These are phyloP conservation scores for Pterocarpus macrocarpus DNA, from an alignment of 306 rosid genomes.

Conservation along the genomic window DNA sequence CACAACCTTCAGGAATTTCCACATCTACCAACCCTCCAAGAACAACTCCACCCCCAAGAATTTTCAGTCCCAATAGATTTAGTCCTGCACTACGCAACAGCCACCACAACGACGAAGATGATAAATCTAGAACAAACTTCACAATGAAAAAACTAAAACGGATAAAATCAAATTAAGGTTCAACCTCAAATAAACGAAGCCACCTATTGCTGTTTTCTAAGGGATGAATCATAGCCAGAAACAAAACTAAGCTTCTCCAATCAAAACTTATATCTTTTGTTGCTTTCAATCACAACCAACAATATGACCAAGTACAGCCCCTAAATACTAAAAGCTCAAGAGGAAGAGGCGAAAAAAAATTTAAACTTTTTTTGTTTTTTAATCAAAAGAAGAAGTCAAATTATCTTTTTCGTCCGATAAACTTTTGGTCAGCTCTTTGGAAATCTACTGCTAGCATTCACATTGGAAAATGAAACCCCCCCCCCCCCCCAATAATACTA, in stretches of 20 bases:
- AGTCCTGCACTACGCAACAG: slow-evolving; percentile 53
- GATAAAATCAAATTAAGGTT: slow-evolving; percentile 39
- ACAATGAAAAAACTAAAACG: slow-evolving; percentile 51
- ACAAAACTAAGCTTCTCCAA: slow-evolving; percentile 32
- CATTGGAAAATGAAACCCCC: slow-evolving; percentile 58
- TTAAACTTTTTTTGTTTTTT: not conserved
- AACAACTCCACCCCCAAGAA: slow-evolving; percentile 41
- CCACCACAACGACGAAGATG: slow-evolving; percentile 41
- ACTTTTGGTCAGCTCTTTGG: slow-evolving; percentile 53
- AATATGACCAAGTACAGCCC: slow-evolving; percentile 51
- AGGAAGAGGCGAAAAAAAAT: not conserved
- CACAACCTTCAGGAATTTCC: slow-evolving; percentile 68
- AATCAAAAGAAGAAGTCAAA: slow-evolving; percentile 52
- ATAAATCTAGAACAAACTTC: slow-evolving; percentile 55
- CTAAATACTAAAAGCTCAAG: slow-evolving; percentile 43
- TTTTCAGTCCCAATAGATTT: slow-evolving; percentile 44
- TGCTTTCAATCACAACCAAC: slow-evolving; percentile 45
- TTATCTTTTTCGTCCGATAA: slow-evolving; percentile 45
- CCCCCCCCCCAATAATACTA: slow-evolving; percentile 13
- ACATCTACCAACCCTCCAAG: slow-evolving; percentile 63
- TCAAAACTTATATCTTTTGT: slow-evolving; percentile 25
- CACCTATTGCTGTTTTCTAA: slow-evolving; percentile 38
- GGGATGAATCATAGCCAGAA: slow-evolving; percentile 34
- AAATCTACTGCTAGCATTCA: slow-evolving; percentile 53
- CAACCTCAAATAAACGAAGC: slow-evolving; percentile 42